phyloP scores from a whole-genome alignment of 495 filamentous ascomycete genomes.

The Penicillium roqueforti region DNA sequence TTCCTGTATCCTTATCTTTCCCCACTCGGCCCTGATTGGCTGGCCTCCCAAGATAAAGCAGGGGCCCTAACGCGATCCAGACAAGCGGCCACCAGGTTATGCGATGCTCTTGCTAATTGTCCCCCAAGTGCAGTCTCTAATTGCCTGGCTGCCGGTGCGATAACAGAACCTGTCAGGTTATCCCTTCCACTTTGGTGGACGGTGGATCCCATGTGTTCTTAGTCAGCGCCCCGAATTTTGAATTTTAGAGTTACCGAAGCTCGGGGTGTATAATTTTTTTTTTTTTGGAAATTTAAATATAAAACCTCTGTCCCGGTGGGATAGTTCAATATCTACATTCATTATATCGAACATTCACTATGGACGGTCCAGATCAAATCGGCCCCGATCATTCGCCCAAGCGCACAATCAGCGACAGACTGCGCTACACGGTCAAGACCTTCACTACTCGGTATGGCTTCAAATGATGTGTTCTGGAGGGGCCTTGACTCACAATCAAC shows the following conservation, averaged over 20 bases:
- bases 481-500: conserved; percentile 28
- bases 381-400: conserved; percentile 44
- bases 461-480: neutral
- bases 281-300: conserved; percentile 1
- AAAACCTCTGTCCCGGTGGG: neutral
- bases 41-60: neutral
- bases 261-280: neutral
- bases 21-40: neutral
- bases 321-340: neutral
- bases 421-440: conserved; percentile 33
- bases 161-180: neutral
- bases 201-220: neutral
- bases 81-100: conserved; percentile 6
- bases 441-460: conserved; percentile 49
- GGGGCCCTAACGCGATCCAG: neutral
- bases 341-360: conserved; percentile 13
- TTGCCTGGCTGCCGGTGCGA: neutral
- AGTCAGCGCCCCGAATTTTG: neutral
- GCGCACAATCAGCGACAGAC: conserved; percentile 34
- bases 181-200: neutral
- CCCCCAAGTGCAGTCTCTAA: neutral
- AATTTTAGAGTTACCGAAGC: neutral
- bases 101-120: conserved; percentile 24
- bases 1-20: neutral
- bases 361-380: conserved; percentile 51